phyloP scores from a whole-genome alignment of 2,329 filamentous ascomycete species.

The Aspergillus sp. region DNA sequence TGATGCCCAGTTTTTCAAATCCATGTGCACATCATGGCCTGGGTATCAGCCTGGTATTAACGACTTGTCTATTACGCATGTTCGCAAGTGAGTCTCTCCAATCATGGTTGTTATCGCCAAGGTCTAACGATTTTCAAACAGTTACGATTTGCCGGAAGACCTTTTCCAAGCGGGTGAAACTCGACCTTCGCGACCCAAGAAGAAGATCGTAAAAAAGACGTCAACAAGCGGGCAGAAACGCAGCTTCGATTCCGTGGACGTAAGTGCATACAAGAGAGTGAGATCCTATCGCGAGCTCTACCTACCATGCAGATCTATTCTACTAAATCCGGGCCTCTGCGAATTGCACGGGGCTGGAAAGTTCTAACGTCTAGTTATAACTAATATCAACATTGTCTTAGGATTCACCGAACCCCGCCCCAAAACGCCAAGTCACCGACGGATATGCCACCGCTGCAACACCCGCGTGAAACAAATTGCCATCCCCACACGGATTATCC shows the following conservation, averaged over 20 bases:
- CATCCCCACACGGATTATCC: background rate
- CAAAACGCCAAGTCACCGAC: slow-evolving; percentile 37
- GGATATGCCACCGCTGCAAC: slow-evolving; percentile 26
- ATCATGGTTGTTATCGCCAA: background rate
- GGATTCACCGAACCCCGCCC: slow-evolving; percentile 28
- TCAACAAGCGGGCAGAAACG: slow-evolving; percentile 39
- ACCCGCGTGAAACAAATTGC: slow-evolving; percentile 28
- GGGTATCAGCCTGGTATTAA: slow-evolving; percentile 74
- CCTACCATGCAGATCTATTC: slow-evolving; percentile 10
- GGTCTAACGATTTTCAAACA: slow-evolving; percentile 40
- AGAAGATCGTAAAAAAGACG: slow-evolving; percentile 47
- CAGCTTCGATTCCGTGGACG: slow-evolving; percentile 41
- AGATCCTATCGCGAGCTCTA: slow-evolving; percentile 20
- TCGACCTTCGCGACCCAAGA: slow-evolving; percentile 61
- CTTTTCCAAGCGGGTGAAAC: slow-evolving; percentile 79
- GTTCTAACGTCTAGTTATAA: slow-evolving; percentile 25
- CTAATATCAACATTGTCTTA: slow-evolving; percentile 33
- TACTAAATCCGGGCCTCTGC: slow-evolving; percentile 21
- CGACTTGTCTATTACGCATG: slow-evolving; percentile 77
- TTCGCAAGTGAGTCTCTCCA: slow-evolving; percentile 69
- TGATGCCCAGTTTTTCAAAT: slow-evolving; percentile 83
- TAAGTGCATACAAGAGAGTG: slow-evolving; percentile 37
- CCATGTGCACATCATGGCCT: slow-evolving; percentile 72
- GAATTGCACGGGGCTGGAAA: slow-evolving; percentile 17
- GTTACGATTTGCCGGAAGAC: slow-evolving; percentile 84